Base-by-base conservation (phyloP, 176 grass and related monocot species). In the Echinochloa phyllopogon region DNA sequence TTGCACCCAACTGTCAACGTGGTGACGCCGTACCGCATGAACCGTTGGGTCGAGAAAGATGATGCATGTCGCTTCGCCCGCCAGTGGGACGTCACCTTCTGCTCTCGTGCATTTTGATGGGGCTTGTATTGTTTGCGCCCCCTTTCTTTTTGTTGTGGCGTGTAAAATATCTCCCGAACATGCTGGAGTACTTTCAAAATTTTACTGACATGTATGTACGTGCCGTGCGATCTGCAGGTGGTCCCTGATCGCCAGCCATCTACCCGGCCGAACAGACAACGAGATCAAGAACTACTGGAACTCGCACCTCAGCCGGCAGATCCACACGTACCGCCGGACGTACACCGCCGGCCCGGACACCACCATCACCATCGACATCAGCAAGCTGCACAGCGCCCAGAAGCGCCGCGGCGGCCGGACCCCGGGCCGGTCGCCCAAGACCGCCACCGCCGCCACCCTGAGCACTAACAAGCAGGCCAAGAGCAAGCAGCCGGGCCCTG, bases 221-320 rank as follows among this genome's bases (percentile, higher is more conserved):
- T 27, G 58, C 23, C 9, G 3, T 23, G 17, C 2, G 20, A 17
- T 51, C 25, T 25, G 44, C 83, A 98, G 92, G 70, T 98, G 90
- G 92, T 98, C 95, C 11, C 70, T 91, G 42, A 94, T 98, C 77
- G 92, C 92, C 12, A 74, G 81, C 68, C 88, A 94, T 48, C 79
- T 98, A 6, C 90, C 95, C 0, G 95, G 95, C 3, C 83, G 95
- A 85, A 98, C 95, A 5, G 92, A 98, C 88, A 98, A 98, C 82
- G 92, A 98, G 82, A 98, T 98, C 82, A 98, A 98, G 75, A 98
- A 98, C 70, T 94, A 98, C 84, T 98, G 95, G 95, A 98, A 94
- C 79, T 98, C 95, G 41, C 95, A 98, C 72, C 95, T 98, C 43
- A 94, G 92, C 86, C 81, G 90, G 17, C 86, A 71, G 77, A 82